Conservation (phyloP, 805 yeast genomes). For the Yarrowia bubula region DNA sequence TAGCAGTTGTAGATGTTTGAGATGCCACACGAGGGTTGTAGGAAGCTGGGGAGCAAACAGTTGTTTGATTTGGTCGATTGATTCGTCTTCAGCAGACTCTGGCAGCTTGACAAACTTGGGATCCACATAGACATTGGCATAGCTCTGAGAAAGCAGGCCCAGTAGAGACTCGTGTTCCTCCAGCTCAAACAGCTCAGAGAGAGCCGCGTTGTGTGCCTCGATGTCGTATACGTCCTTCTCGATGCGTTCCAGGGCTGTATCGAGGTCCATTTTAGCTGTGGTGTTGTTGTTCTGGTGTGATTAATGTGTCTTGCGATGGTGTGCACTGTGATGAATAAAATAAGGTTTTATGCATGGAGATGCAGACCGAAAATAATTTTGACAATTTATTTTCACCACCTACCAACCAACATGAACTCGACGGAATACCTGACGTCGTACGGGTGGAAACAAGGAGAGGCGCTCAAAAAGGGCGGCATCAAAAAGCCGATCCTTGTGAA, state of each 20-base stretch:
- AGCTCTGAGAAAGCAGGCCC: conserved; percentile 1
- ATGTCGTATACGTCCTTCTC: conserved; percentile 14
- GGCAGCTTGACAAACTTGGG: conserved; percentile 6
- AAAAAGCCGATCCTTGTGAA: conserved; percentile 83
- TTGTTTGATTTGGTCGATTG: neutral
- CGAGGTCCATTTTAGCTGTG: neutral
- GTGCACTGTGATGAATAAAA: neutral
- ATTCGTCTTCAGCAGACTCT: neutral
- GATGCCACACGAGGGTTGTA: neutral
- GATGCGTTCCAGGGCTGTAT: conserved; percentile 6
- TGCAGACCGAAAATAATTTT: neutral
- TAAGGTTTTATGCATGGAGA: neutral
- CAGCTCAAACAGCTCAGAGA: neutral
- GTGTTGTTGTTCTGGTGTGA: neutral
- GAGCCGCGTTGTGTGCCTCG: conserved; percentile 3
- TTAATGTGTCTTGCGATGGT: neutral
- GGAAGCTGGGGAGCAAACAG: neutral
- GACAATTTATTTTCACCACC: neutral
- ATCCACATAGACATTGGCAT: conserved; percentile 13
- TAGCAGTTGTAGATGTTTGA: conserved; percentile 1
- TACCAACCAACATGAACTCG: conserved; percentile 59
- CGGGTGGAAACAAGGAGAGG: conserved; percentile 94
- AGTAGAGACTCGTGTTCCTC: neutral
- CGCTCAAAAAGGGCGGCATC: conserved; percentile 73
- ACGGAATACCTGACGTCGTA: conserved; percentile 65